Percentiles rank a stretch among this genome's conserved stretches.
Evolutionary conservation across 1,139 yeast genomes (phyloP).

Genomic region (Protomyces macrosporus): DNA sequence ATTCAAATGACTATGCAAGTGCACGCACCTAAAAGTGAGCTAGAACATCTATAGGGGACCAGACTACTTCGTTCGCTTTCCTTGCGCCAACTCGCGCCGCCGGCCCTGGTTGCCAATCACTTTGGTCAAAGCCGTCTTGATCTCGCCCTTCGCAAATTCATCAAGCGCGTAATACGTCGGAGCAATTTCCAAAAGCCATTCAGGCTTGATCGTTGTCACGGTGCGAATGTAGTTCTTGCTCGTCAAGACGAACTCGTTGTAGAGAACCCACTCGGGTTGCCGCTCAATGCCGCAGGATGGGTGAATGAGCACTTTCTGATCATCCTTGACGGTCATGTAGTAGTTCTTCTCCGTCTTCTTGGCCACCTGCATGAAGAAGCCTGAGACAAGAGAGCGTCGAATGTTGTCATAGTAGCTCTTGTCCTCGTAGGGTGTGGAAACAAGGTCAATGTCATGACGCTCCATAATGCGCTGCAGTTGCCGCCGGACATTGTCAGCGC

Average conservation of each 20-base stretch:
- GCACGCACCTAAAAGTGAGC: not conserved
- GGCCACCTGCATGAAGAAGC: constrained; percentile 98
- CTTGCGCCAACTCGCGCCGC: not conserved
- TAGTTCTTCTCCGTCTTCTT: constrained; percentile 70
- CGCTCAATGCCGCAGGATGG: constrained; percentile 85
- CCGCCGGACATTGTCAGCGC: constrained; percentile 77
- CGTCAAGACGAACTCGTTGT: constrained; percentile 91
- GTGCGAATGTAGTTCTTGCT: constrained; percentile 90
- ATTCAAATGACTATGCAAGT: too few species aligned
- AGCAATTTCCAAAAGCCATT: constrained; percentile 82
- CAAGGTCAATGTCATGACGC: constrained; percentile 65
- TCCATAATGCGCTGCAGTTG: constrained; percentile 84
- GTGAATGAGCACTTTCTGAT: constrained; percentile 89
- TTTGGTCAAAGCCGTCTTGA: constrained; percentile 70
- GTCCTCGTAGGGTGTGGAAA: constrained; percentile 65
- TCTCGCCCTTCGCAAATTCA: constrained; percentile 76
- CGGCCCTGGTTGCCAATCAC: constrained; percentile 39
- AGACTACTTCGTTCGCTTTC: not conserved
- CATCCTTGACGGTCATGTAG: constrained; percentile 85
- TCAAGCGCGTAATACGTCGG: constrained; percentile 76
- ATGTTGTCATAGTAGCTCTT: constrained; percentile 62
- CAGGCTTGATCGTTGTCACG: constrained; percentile 86
- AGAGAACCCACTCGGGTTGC: constrained; percentile 87
- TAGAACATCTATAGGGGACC: not conserved
- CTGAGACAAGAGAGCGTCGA: constrained; percentile 81